Conservation (phyloP, 306 rosid genomes). For the Notholithocarpus densiflorus region DNA sequence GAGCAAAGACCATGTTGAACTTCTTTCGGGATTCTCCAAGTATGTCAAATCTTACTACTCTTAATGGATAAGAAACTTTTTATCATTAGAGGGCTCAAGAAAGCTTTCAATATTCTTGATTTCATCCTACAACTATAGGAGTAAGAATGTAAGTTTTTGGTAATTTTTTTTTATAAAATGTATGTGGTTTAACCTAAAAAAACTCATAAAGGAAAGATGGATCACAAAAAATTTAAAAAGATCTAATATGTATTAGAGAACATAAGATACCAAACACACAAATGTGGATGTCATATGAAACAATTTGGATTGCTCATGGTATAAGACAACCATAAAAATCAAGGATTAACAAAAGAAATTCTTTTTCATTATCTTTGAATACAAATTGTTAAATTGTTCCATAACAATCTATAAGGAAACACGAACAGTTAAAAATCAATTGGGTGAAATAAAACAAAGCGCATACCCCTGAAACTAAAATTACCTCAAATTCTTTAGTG, state of each 20-base stretch:
- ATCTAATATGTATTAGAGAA: neutral
- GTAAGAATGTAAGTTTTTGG: too few relatives aligned
- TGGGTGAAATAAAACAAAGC: conserved; percentile 4
- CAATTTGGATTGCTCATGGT: neutral
- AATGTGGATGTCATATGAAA: neutral
- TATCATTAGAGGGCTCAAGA: too few relatives aligned
- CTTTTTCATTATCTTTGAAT: conserved; percentile 16
- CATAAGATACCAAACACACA: neutral
- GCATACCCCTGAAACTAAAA: conserved; percentile 16
- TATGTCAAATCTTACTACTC: too few relatives aligned
- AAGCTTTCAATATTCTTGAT: too few relatives aligned
- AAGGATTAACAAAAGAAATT: conserved; percentile 8
- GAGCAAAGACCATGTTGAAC: too few relatives aligned
- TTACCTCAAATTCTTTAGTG: conserved; percentile 59
- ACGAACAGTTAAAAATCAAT: conserved; percentile 16
- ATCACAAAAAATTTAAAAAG: neutral
- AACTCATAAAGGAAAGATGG: neutral
- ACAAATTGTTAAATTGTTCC: conserved; percentile 53
- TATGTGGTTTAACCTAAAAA: neutral
- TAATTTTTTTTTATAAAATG: too few relatives aligned
- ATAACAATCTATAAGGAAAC: conserved; percentile 53
- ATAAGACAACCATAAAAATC: neutral
- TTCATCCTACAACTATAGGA: too few relatives aligned
- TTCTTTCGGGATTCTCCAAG: too few relatives aligned
- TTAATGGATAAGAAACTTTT: too few relatives aligned